These are phyloP conservation scores for Meyerozyma carpophila DNA, from an alignment of 1,139 yeast genomes.

Conservation along the genomic window DNA sequence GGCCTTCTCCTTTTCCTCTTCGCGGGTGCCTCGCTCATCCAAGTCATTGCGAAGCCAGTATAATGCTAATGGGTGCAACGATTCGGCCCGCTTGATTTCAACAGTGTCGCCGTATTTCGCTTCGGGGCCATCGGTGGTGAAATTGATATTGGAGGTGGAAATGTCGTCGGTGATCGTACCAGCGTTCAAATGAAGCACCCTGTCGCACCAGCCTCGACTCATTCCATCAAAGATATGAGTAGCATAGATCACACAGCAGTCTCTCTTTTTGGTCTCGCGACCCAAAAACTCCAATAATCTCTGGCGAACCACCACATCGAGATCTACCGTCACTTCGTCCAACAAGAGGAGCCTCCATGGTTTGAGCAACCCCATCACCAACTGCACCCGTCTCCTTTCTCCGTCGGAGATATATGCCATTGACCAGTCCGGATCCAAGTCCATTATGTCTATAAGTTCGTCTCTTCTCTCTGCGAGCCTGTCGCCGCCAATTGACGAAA, in stretches of 20 bases:
- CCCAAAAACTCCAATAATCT: conserved; percentile 65
- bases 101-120: conserved; percentile 13
- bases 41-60: conserved; percentile 59
- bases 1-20: conserved; percentile 42
- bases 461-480: conserved; percentile 71
- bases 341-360: conserved; percentile 83
- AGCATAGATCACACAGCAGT: conserved; percentile 79
- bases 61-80: conserved; percentile 67
- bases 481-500: conserved; percentile 82
- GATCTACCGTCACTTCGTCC: conserved; percentile 94
- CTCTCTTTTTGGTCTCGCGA: conserved; percentile 60
- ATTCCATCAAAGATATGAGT: conserved; percentile 96
- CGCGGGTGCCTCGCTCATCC: conserved; percentile 47
- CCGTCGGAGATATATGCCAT: conserved; percentile 94
- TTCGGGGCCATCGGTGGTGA: conserved; percentile 12
- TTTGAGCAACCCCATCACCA: conserved; percentile 85
- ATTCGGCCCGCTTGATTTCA: conserved; percentile 31
- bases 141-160: conserved; percentile 23
- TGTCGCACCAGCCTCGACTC: conserved; percentile 77
- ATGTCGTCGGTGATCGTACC: conserved; percentile 43
- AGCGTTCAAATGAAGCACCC: conserved; percentile 70
- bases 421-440: conserved; percentile 83
- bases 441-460: conserved; percentile 65
- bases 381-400: conserved; percentile 87
- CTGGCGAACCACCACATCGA: conserved; percentile 86